Evolutionary conservation across 2,329 filamentous ascomycete species (phyloP), one percentile per base, ranked within the genome.

Genomic region (Aspergillus pseudoviridinutans): DNA sequence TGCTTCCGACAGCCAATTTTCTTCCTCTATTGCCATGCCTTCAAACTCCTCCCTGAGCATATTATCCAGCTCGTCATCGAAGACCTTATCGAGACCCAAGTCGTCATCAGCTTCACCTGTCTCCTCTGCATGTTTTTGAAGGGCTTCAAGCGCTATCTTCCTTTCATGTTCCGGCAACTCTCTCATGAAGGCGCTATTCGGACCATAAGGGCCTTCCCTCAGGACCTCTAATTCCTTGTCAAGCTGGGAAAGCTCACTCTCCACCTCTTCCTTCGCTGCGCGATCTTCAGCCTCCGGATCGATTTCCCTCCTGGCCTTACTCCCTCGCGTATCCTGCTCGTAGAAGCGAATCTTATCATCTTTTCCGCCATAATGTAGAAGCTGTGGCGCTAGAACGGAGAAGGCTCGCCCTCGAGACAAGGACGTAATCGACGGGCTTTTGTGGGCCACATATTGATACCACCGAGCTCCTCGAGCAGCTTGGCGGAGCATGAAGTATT

Each of bases 401-500:
- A 76, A 73, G 46, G 65, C 55, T 50, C 73, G 71, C 53, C 59
- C 65, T 49, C 58, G 56, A 62, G 60, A 50, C 29, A 50, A 56
- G 58, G 55, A 59, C 56, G 67, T 58, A 62, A 64, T 64, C 60
- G 68, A 68, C 65, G 67, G 66, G 63, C 60, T 64, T 68, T 56
- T 68, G 71, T 64, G 68, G 64, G 71, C 70, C 65, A 67, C 71
- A 75, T 76, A 68, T 63, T 74, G 71, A 73, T 74, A 74, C 72
- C 73, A 76, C 65, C 73, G 72, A 74, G 75, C 73, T 69, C 73
- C 73, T 69, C 69, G 72, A 64, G 76, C 64, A 66, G 69, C 70
- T 71, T 74, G 73, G 66, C 75, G 75, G 72, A 76, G 75, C 75
- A 77, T 77, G 71, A 70, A 71, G 69, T 64, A 63, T 67, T 57